Percentiles rank a stretch among this genome's conserved stretches.
Evolutionary conservation across 2,329 filamentous ascomycete species (phyloP).

Genomic region (Microsporum ferrugineum): DNA sequence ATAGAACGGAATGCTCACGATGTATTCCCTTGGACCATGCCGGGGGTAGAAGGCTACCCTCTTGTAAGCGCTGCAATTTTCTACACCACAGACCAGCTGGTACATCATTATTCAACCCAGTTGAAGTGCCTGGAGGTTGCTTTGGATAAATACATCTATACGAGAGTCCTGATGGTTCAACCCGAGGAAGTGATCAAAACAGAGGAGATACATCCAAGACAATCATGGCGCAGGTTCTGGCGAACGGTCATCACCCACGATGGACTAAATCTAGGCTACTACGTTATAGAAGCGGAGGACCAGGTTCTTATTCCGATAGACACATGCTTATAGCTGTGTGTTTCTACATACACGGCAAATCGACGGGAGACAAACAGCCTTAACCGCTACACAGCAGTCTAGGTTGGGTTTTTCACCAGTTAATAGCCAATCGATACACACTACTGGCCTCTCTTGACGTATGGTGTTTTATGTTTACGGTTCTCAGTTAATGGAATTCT

Average conservation of each 20-base stretch:
- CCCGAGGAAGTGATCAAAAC: neutral
- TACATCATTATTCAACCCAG: neutral
- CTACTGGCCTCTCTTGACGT: neutral
- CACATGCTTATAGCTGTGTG: neutral
- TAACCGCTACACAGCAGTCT: no score
- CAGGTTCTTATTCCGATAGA: slow-evolving; percentile 1
- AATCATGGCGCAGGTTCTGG: neutral
- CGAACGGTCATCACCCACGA: neutral
- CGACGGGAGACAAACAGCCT: neutral
- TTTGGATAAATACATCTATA: slow-evolving; percentile 1
- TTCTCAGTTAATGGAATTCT: neutral
- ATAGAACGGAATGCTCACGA: neutral
- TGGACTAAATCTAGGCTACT: neutral
- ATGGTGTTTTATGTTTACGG: neutral
- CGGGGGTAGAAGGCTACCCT: neutral
- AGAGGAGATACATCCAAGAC: neutral
- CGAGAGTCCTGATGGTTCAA: neutral
- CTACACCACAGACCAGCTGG: neutral
- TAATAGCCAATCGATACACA: no score
- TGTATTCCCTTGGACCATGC: neutral
- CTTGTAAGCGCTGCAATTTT: neutral
- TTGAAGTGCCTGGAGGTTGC: neutral
- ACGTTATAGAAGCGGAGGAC: neutral
- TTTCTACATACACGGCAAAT: neutral
- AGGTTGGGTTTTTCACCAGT: no score